Evolutionary conservation across 2,329 filamentous ascomycete genomes (phyloP).

Genomic region (Scleromitrula shiraiana): DNA sequence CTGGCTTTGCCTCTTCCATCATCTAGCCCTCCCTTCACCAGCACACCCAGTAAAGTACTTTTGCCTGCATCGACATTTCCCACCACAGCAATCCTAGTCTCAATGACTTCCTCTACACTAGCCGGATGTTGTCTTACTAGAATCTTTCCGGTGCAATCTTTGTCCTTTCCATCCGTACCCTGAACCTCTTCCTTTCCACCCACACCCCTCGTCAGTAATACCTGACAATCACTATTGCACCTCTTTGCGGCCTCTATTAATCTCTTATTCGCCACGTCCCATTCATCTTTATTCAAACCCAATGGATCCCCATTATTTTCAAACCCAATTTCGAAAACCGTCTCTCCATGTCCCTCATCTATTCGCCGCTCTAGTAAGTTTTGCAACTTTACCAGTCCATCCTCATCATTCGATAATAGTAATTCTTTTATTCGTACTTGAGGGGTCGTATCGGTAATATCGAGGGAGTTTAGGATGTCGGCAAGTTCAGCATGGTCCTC

Average conservation of each 20-base stretch:
- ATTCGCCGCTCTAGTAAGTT: constrained; percentile 61
- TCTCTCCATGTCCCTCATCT: constrained; percentile 79
- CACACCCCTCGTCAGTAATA: constrained; percentile 86
- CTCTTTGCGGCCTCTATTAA: constrained; percentile 57
- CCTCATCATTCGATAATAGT: constrained; percentile 56
- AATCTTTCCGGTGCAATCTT: constrained; percentile 68
- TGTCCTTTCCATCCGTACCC: constrained; percentile 23
- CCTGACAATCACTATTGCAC: constrained; percentile 64
- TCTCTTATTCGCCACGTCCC: constrained; percentile 61
- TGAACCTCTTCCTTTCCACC: constrained; percentile 59
- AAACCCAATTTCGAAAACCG: constrained; percentile 83
- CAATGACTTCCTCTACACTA: constrained; percentile 79
- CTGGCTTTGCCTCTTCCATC: constrained; percentile 90
- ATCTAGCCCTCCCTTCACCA: constrained; percentile 92
- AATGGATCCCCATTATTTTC: constrained; percentile 86
- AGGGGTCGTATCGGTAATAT: constrained; percentile 61
- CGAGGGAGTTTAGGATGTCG: constrained; percentile 72
- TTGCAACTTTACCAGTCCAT: constrained; percentile 53
- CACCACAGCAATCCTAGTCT: constrained; percentile 92
- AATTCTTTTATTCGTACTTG: constrained; percentile 67
- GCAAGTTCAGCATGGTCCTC: constrained; percentile 75
- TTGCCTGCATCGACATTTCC: constrained; percentile 98
- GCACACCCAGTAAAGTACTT: constrained; percentile 87
- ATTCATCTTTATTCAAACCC: constrained; percentile 65
- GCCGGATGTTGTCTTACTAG: constrained; percentile 69